Evolutionary conservation across 164 flowering plant genomes (phyloP), one percentile per base, ranked within the genome.

Genomic region (Magnolia changhungtana): DNA sequence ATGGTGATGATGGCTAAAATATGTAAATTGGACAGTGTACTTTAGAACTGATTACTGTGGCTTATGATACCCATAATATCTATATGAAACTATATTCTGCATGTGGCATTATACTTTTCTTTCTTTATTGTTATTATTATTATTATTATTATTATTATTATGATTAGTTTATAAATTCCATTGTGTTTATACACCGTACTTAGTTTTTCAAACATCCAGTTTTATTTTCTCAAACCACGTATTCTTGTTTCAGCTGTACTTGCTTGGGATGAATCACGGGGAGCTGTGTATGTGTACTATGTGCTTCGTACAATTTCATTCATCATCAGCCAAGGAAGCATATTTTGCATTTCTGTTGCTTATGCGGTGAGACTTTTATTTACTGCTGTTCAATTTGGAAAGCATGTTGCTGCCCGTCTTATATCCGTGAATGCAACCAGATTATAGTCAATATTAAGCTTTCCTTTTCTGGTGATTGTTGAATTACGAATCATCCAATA

Each of bases 241-340:
- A 24, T 72, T 51, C 45, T 75, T 72, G n/a, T 75, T 83, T 67
- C 91, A 92, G 94, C 94, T 82, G 76, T 92, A 74, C 95, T 94
- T 74, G 93, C 89, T 63, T 84, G 85, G 82, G 75, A 83, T 66
- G 80, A 88, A 64, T 88, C 98, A 63, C 88, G 79, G 81, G 87
- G 65, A 72, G 76, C 81, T 85, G 93, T 94, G 11, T 94, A 92
- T 80, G 92, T 88, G 18, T 94, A 94, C 76, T 92, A 94, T 77
- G 92, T 82, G 63, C 82, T 92, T 27, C 95, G 96, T 3, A 92
- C 96, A 51, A 80, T 94, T 71, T 88, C 97, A 37, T 85, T 75
- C 71, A 94, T 94, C 75, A 77, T 90, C 77, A 94, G 98, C 80
- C 96, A 94, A 80, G 98, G 98, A 77, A 94, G 95, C 80, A 90